Evolutionary conservation across 352 stramenopile species (phyloP).

Genomic region (Phytophthora fragariaefolia): DNA sequence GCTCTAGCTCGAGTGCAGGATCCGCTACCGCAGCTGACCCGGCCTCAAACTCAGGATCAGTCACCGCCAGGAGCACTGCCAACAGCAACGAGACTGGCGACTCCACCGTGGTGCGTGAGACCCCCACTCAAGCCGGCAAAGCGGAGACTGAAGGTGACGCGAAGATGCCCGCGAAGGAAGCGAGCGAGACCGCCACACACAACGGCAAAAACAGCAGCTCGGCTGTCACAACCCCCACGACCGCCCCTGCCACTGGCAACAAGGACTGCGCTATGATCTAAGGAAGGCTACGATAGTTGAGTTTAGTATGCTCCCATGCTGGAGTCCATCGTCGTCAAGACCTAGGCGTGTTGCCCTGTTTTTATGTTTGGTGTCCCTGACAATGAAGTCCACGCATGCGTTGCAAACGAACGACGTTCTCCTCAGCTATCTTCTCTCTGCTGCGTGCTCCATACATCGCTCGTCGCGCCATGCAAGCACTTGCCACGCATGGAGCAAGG

Average conservation of each 20-base stretch:
- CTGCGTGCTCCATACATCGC: not conserved
- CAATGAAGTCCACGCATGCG: constrained; percentile 6
- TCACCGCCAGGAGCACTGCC: no score
- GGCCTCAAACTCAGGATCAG: no score
- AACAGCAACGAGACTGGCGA: not conserved
- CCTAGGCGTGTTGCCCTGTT: constrained; percentile 6
- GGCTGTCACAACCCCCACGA: not conserved
- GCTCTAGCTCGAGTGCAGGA: no score
- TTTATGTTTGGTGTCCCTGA: constrained; percentile 8
- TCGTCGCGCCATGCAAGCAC: not conserved
- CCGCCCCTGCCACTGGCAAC: not conserved
- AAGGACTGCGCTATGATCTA: constrained; percentile 17
- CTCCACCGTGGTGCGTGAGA: not conserved
- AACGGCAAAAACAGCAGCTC: not conserved
- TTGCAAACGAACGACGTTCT: constrained; percentile 25
- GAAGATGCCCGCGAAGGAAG: not conserved
- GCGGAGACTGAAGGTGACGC: not conserved
- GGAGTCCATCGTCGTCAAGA: not conserved
- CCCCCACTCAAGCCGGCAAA: not conserved
- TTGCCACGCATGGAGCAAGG: not conserved
- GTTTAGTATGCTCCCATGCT: no score
- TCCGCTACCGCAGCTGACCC: no score
- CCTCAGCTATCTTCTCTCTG: constrained; percentile 16
- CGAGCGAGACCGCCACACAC: not conserved
- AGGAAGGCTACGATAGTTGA: not conserved